Percentiles rank a stretch among this genome's conserved stretches.
phyloP scores from a whole-genome alignment of 805 yeast species.

The Wickerhamomyces queroliae region DNA sequence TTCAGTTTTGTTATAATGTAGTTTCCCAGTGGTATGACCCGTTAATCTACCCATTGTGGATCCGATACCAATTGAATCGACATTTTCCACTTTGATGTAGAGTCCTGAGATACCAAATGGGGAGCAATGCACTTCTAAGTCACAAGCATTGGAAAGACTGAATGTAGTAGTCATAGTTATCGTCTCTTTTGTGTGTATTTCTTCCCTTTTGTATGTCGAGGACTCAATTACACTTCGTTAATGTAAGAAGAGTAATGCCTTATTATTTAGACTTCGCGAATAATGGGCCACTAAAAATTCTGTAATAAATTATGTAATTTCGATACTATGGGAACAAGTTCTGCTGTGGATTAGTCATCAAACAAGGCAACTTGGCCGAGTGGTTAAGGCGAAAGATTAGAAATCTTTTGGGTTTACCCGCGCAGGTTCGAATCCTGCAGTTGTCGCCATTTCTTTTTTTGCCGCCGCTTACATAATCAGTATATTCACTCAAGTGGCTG shows the following conservation, averaged over 20 bases:
- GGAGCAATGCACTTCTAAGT: slow-evolving; percentile 48
- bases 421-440: slow-evolving; percentile 72
- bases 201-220: too few relatives aligned
- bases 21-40: slow-evolving; percentile 41
- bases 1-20: slow-evolving; percentile 42
- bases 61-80: slow-evolving; percentile 48
- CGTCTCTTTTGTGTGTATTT: neutral
- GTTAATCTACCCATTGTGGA: slow-evolving; percentile 53
- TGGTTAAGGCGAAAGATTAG: slow-evolving; percentile 64
- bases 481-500: too few relatives aligned
- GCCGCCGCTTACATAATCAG: too few relatives aligned
- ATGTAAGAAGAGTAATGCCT: too few relatives aligned
- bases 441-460: slow-evolving; percentile 44
- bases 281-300: too few relatives aligned
- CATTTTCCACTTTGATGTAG: slow-evolving; percentile 41
- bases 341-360: too few relatives aligned
- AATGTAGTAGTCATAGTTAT: slow-evolving; percentile 20
- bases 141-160: slow-evolving; percentile 44
- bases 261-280: too few relatives aligned
- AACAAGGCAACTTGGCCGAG: slow-evolving; percentile 57
- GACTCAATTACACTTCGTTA: too few relatives aligned
- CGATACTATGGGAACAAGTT: too few relatives aligned
- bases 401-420: slow-evolving; percentile 56
- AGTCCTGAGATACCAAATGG: slow-evolving; percentile 51
- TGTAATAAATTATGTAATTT: too few relatives aligned